Percentiles rank a stretch among this genome's conserved stretches.
phyloP scores from a whole-genome alignment of 1,139 yeast genomes.

The Pichia inconspicua region DNA sequence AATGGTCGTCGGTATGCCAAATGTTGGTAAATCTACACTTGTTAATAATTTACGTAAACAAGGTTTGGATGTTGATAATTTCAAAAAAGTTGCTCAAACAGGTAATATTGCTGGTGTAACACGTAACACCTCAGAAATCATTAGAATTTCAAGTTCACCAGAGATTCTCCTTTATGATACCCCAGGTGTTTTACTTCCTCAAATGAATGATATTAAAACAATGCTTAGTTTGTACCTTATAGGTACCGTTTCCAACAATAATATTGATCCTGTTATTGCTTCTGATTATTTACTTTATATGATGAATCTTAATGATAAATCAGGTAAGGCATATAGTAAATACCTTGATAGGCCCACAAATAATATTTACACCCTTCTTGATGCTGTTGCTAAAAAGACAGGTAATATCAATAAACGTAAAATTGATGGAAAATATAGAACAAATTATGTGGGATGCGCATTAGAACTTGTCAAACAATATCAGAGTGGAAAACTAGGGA shows the following conservation, averaged over 20 bases:
- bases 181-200: conserved; percentile 87
- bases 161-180: conserved; percentile 76
- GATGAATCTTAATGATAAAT: conserved; percentile 55
- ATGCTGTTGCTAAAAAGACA: conserved; percentile 42
- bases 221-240: conserved; percentile 71
- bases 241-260: conserved; percentile 65
- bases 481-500: conserved; percentile 49
- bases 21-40: conserved; percentile 89
- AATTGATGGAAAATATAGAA: conserved; percentile 27
- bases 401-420: conserved; percentile 27
- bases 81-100: conserved; percentile 64
- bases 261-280: conserved; percentile 75
- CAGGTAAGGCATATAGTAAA: conserved; percentile 38
- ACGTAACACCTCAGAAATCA: conserved; percentile 66
- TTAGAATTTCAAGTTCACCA: conserved; percentile 55
- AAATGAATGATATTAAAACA: conserved; percentile 54
- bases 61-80: conserved; percentile 30
- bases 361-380: conserved; percentile 54
- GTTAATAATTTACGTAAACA: conserved; percentile 64
- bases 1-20: conserved; percentile 90
- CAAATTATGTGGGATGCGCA: conserved; percentile 41
- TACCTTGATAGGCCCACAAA: conserved; percentile 65
- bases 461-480: conserved; percentile 60
- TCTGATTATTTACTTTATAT: conserved; percentile 79
- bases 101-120: conserved; percentile 94